A percentile compares a stretch with the other conserved stretches of the same genome.
These are phyloP conservation scores for Fusarium newnesense DNA, from an alignment of 2,329 filamentous ascomycete genomes.

Conservation along the genomic window DNA sequence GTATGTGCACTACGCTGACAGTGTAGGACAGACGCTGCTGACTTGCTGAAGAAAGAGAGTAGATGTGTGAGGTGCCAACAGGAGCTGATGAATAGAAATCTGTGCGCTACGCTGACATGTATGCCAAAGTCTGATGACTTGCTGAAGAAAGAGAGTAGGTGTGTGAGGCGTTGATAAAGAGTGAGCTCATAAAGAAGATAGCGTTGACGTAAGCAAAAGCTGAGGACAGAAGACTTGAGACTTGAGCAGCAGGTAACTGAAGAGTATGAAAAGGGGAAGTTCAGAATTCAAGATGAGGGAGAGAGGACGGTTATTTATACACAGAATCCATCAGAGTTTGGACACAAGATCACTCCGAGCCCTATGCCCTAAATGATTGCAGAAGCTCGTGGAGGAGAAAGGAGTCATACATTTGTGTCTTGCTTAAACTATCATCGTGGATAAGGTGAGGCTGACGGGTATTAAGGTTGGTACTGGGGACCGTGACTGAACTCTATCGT, in stretches of 20 bases:
- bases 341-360: neutral
- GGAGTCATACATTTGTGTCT: too few species aligned
- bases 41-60: neutral
- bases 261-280: neutral
- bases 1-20: neutral
- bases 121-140: neutral
- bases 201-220: neutral
- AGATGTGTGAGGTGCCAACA: neutral
- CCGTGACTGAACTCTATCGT: too few species aligned
- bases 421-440: accelerated
- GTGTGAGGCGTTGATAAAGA: neutral
- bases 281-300: neutral
- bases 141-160: too few species aligned
- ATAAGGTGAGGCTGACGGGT: accelerated
- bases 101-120: neutral
- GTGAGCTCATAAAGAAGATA: neutral
- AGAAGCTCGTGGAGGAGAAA: neutral
- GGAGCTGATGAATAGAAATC: neutral
- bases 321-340: neutral
- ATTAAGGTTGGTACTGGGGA: neutral
- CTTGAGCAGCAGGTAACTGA: neutral
- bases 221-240: neutral
- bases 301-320: neutral
- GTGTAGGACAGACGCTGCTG: too few species aligned
- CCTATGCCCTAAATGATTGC: neutral